Percentiles rank a stretch among this genome's conserved stretches.
phyloP scores from a whole-genome alignment of 2,329 filamentous ascomycete genomes.

The Ceratocystis harringtonii region DNA sequence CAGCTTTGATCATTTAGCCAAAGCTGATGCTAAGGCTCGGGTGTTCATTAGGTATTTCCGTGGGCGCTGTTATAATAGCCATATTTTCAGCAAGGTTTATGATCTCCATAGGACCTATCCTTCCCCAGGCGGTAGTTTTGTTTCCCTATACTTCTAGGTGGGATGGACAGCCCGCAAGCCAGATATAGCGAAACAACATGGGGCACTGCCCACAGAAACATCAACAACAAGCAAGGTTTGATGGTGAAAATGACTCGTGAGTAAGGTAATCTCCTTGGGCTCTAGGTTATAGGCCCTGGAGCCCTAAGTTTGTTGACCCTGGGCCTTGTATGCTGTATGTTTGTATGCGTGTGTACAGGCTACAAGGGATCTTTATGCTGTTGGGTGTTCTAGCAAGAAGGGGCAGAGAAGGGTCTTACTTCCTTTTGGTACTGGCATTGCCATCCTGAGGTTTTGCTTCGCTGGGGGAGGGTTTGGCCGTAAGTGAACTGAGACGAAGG shows the following conservation, averaged over 20 bases:
- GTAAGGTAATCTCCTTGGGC: neutral
- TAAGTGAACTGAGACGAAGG: neutral
- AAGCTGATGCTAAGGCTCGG: neutral
- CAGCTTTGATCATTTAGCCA: neutral
- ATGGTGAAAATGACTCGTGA: neutral
- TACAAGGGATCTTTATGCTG: neutral
- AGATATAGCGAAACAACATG: neutral
- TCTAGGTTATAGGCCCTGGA: neutral
- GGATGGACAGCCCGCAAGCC: neutral
- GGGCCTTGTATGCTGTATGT: too few relatives aligned
- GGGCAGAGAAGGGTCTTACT: neutral
- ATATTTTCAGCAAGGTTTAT: neutral
- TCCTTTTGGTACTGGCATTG: neutral
- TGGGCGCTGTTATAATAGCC: neutral
- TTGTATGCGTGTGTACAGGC: neutral
- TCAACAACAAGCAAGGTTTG: neutral
- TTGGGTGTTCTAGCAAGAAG: neutral
- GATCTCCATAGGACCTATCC: neutral
- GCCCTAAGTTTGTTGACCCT: too few relatives aligned
- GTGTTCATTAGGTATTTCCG: neutral
- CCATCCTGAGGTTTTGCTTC: neutral
- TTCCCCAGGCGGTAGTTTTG: neutral
- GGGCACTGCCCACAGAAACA: neutral
- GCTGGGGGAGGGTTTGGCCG: neutral
- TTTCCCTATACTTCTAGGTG: neutral